These are phyloP conservation scores for Phlebiopsis gigantea DNA, from an alignment of 768 basidiomycete species.

Conservation along the genomic window DNA sequence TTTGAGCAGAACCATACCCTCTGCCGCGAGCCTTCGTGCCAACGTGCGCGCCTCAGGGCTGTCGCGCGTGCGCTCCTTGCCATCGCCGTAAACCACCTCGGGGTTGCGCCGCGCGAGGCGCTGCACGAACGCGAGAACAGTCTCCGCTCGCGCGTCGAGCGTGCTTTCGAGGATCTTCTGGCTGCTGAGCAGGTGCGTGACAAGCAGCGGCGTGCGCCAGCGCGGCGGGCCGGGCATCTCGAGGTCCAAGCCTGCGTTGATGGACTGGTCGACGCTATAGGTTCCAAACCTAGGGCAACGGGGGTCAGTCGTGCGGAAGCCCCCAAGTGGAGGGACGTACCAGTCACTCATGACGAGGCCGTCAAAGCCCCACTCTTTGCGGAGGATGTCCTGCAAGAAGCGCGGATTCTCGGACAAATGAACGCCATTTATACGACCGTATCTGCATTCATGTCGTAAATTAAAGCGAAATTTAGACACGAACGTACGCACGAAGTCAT, in stretches of 20 bases:
- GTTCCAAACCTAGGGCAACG: constrained; percentile 32
- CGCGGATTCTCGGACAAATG: constrained; percentile 40
- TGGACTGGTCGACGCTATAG: constrained; percentile 35
- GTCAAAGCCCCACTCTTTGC: constrained; percentile 44
- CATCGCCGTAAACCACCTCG: constrained; percentile 59
- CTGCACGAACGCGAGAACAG: constrained; percentile 53
- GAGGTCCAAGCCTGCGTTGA: constrained; percentile 45
- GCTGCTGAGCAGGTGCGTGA: constrained; percentile 35
- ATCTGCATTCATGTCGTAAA: constrained; percentile 20
- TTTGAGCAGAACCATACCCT: constrained; percentile 63
- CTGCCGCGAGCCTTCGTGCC: constrained; percentile 50
- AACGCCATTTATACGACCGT: constrained; percentile 38
- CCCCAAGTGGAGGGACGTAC: constrained; percentile 19
- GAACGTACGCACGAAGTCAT: constrained; percentile 52
- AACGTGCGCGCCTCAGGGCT: constrained; percentile 47
- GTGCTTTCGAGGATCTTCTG: constrained; percentile 46
- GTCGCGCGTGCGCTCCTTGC: constrained; percentile 50
- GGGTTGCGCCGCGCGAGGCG: constrained; percentile 49
- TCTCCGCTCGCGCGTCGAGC: constrained; percentile 45
- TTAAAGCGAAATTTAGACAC: neutral
- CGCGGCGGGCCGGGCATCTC: constrained; percentile 43
- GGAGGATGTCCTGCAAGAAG: constrained; percentile 38
- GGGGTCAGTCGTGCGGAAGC: neutral
- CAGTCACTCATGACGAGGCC: constrained; percentile 46
- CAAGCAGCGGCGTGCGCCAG: constrained; percentile 33